Conservation (phyloP, 495 filamentous ascomycete species). For the Podospora appendiculata region DNA sequence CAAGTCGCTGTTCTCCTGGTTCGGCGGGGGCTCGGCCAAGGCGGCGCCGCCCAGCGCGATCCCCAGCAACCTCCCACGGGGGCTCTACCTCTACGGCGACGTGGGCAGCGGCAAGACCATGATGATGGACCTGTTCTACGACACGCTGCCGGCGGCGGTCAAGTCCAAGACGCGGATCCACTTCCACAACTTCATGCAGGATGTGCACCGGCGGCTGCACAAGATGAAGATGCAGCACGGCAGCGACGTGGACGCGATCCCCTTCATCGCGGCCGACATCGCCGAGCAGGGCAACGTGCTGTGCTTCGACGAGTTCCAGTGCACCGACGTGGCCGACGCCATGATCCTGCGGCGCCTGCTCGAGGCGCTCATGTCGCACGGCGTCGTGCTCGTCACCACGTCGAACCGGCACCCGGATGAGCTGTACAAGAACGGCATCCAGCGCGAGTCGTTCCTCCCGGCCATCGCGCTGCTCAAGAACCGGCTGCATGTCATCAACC, state of each 20-base stretch:
- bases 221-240: slow-evolving; percentile 82
- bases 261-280: slow-evolving; percentile 88
- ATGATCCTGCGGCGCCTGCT: slow-evolving; percentile 93
- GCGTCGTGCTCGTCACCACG: slow-evolving; percentile 92
- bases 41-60: slow-evolving; percentile 38
- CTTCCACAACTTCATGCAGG: slow-evolving; percentile 99
- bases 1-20: slow-evolving; percentile 64
- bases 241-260: slow-evolving; percentile 83
- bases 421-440: slow-evolving; percentile 96
- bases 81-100: slow-evolving; percentile 92
- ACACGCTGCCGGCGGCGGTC: slow-evolving; percentile 78
- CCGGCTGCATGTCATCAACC: slow-evolving; percentile 78
- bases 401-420: slow-evolving; percentile 96
- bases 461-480: slow-evolving; percentile 87
- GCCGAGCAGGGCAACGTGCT: slow-evolving; percentile 77
- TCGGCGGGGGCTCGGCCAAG: slow-evolving; percentile 36
- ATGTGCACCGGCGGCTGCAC: slow-evolving; percentile 89
- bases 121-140: slow-evolving; percentile 99
- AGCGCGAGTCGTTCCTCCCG: slow-evolving; percentile 89
- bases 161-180: slow-evolving; percentile 87
- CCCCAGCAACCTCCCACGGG: slow-evolving; percentile 69
- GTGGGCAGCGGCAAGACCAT: slow-evolving; percentile 99
- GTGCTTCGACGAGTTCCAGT: slow-evolving; percentile 99
- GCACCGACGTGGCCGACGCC: slow-evolving; percentile 96
- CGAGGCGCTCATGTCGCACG: slow-evolving; percentile 86